These are phyloP conservation scores for Chrysopogon serrulatus DNA, from an alignment of 176 grass and related monocot genomes.

Conservation along the genomic window DNA sequence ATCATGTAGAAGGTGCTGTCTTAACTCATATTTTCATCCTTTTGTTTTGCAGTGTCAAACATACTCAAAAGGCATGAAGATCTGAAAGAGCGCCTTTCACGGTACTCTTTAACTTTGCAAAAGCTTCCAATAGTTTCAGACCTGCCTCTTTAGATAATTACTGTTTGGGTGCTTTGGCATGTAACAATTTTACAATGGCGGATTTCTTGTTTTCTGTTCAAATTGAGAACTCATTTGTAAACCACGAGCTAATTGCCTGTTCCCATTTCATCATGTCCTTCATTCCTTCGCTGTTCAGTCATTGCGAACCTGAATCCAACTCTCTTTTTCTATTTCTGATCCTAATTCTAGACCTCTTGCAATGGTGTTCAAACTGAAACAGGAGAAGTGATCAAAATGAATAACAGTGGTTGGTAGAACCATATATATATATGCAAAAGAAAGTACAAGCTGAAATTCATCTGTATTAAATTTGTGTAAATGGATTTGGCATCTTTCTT, in stretches of 20 bases:
- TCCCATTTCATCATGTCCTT: neutral
- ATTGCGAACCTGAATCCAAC: neutral
- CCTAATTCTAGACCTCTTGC: neutral
- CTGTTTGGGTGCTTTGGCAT: neutral
- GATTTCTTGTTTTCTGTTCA: neutral
- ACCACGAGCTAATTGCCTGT: neutral
- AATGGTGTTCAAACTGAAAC: neutral
- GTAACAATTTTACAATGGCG: neutral
- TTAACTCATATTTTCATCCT: neutral
- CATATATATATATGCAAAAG: neutral
- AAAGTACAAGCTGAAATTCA: neutral
- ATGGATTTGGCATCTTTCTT: neutral
- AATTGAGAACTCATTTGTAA: neutral
- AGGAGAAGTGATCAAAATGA: neutral
- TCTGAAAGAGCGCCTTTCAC: conserved; percentile 66
- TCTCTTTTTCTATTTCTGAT: neutral
- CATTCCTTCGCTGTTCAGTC: neutral
- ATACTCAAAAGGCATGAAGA: conserved; percentile 70
- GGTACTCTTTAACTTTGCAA: conserved; percentile 29
- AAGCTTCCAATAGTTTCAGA: neutral
- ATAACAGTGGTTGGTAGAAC: neutral
- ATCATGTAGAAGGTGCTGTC: neutral
- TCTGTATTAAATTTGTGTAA: neutral
- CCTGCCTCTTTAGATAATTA: neutral
- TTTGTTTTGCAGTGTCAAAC: conserved; percentile 46